Base-by-base conservation (phyloP, 768 basidiomycete species). In the Boletus sp. region DNA sequence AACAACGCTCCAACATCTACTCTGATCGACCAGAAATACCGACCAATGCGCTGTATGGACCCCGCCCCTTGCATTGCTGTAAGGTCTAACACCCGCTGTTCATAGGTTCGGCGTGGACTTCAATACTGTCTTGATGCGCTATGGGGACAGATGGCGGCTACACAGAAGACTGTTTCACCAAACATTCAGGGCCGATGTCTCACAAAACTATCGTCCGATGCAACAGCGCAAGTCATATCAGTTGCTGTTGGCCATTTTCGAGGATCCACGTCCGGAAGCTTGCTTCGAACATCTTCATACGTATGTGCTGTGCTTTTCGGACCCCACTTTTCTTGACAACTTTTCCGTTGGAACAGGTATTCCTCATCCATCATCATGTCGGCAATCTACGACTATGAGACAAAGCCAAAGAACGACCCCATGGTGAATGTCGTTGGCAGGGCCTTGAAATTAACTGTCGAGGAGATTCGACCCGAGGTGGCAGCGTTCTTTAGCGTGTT, bases 121-220 rank as follows among this genome's bases (percentile, higher is more conserved):
- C 54, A 67, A 70, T 44, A 64, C 67, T 1, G 66, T 60, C 13
- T 45, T 74, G 13, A 66, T 73, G 61, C 61, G 42, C n/a, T 75
- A 77, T 53, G 74, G 74, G 10, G 62, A 66, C 15, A 62, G 63
- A 48, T 77, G 75, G 77, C 67, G 72, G 14, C 40, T 45, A 25
- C 70, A 75, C 35, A 59, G 75, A 53, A 64, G 69, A 34, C 53
- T 74, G 5, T 69, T 70, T 34, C 74, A 76, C 39, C 71, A 76
- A 38, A 62, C 64, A 25, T 74, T 76, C 61, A 60, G 61, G 32
- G 61, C 61, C 9, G 63, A 68, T 29, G 62, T 61, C 2, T 44
- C 60, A 8, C 29, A 55, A 15, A 51, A 52, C 8, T 76, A 70
- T 49, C 63, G 58, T 40, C 66, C 68, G 3, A 64, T 74, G 35